Base-by-base conservation (phyloP, 2,329 filamentous ascomycete genomes). In the Magnaporthiopsis rhizophila region DNA sequence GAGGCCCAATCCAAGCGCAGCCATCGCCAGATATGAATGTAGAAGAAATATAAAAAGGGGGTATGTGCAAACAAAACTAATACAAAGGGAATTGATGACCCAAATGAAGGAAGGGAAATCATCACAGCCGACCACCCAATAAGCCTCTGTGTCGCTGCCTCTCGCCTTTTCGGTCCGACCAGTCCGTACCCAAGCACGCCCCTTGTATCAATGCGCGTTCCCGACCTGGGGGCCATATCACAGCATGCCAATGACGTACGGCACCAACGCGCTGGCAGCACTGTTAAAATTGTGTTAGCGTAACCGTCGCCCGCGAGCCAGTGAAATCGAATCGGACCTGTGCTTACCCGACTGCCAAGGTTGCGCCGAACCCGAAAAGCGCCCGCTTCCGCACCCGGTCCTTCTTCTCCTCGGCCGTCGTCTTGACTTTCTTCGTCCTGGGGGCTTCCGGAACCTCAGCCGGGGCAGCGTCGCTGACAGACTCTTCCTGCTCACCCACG, bases 281-380 rank as follows among this genome's bases (percentile, higher is more conserved):
- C 62, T 63, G 26, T 21, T 21, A 8, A 15, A n/a, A 56, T 9
- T 12, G 26, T 9, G 53, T 63, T 26, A 58, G 30, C 57, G 9
- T 13, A 4, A 8, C n/a, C 63, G 65, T 64, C 64, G 66, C 30
- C 18, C 18, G 26, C 12, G 9, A 53, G 45, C 7, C 21, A 30
- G 12, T 21, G 58, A 13, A 24, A 21, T 13, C 21, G 58, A 26
- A 11, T 15, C 21, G 21, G 21, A 11, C 12, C 32, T 32, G 26
- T 36, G 89, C 92, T 80, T 85, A 98, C 95, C 93, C 93, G 75
- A 97, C 84, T 65, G 91, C 91, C 74, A 97, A 83, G 60, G 91
- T 95, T 65, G 92, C 92, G 67, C 89, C 91, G 63, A 98, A 85
- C 65, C 95, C 94, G 67, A 96, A 83, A 66, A 97, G 80, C 60